Conservation (phyloP, 495 filamentous ascomycete species). For the Daldinia caldariorum region DNA sequence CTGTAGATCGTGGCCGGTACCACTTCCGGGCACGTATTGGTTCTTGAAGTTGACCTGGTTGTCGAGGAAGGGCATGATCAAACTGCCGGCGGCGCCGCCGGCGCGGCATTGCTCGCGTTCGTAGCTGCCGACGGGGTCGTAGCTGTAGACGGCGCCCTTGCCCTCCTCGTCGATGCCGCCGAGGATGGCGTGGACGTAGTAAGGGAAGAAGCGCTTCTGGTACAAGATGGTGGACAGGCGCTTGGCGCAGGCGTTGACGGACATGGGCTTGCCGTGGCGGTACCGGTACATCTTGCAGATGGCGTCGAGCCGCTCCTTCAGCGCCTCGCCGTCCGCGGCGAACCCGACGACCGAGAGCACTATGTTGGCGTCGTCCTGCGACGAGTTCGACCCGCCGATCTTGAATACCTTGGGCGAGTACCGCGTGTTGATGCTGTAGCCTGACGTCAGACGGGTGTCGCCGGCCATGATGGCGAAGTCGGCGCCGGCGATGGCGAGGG, state of each 20-base stretch:
- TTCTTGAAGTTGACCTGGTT: slow-evolving; percentile 99
- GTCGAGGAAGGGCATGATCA: slow-evolving; percentile 99
- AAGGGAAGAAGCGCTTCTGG: slow-evolving; percentile 97
- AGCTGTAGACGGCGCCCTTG: slow-evolving; percentile 92
- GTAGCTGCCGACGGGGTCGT: slow-evolving; percentile 96
- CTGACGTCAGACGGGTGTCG: slow-evolving; percentile 91
- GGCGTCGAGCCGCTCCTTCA: slow-evolving; percentile 88
- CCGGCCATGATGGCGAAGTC: slow-evolving; percentile 96
- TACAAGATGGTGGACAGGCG: slow-evolving; percentile 93
- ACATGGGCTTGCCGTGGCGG: slow-evolving; percentile 93
- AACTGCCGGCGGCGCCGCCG: slow-evolving; percentile 90
- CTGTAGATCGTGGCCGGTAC: slow-evolving; percentile 81
- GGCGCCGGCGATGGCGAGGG: slow-evolving; percentile 90
- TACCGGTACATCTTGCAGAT: slow-evolving; percentile 98
- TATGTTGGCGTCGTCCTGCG: slow-evolving; percentile 82
- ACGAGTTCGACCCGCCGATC: slow-evolving; percentile 88
- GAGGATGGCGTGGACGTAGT: slow-evolving; percentile 93
- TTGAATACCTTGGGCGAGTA: slow-evolving; percentile 95
- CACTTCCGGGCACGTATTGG: slow-evolving; percentile 91
- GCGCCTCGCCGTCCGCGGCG: slow-evolving; percentile 88
- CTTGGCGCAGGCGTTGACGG: slow-evolving; percentile 91
- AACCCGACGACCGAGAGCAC: slow-evolving; percentile 95
- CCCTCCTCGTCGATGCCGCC: slow-evolving; percentile 95
- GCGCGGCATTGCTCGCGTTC: slow-evolving; percentile 96
- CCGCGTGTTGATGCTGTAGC: slow-evolving; percentile 98